A percentile compares a stretch with the other conserved stretches of the same genome.
These are phyloP conservation scores for Gymnopilus junonius DNA, from an alignment of 768 basidiomycete genomes.

Conservation along the genomic window DNA sequence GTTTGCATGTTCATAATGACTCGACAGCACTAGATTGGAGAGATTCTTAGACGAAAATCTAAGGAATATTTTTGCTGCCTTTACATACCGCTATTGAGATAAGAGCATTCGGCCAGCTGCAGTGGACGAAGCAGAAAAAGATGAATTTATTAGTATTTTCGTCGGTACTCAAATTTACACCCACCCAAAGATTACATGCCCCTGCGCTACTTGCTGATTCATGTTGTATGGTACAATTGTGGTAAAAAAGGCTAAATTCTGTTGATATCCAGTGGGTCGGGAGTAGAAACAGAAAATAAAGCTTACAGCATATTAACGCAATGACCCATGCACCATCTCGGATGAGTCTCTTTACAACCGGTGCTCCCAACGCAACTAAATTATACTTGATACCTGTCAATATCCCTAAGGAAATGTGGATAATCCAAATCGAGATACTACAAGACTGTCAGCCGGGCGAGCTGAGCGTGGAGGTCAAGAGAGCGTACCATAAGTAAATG, in stretches of 20 bases:
- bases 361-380: not conserved
- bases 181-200: not conserved
- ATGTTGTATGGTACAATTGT: not conserved
- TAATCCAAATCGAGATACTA: not conserved
- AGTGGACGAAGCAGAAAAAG: not conserved
- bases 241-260: not conserved
- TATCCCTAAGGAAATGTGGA: not conserved
- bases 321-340: not conserved
- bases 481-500: conserved; percentile 7
- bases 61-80: too few relatives aligned
- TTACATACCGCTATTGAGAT: not conserved
- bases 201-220: not conserved
- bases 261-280: not conserved
- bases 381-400: not conserved
- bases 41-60: too few relatives aligned
- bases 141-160: not conserved
- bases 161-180: not conserved
- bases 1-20: conserved; percentile 6
- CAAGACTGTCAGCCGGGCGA: too few relatives aligned
- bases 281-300: not conserved
- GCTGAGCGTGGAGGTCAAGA: too few relatives aligned
- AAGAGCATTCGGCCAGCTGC: not conserved
- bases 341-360: not conserved
- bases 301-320: not conserved
- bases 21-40: not conserved